phyloP scores from a whole-genome alignment of 1,284 basidiomycete genomes.

The Melanopsichium pennsylvanicum region DNA sequence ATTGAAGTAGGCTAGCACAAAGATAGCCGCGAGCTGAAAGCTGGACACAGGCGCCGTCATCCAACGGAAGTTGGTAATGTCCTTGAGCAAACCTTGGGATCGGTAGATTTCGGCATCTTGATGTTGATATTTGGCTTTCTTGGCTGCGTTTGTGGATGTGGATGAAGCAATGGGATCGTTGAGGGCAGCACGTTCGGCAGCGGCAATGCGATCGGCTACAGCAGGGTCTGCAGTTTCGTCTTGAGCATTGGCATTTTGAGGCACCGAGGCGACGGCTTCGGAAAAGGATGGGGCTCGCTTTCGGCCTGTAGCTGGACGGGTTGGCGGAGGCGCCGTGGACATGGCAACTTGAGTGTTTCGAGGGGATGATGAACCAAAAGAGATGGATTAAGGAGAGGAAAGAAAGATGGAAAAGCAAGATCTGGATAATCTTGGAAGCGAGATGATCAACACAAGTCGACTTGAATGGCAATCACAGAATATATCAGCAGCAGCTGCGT shows the following conservation, averaged over 20 bases:
- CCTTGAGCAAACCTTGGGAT: slow-evolving; percentile 41
- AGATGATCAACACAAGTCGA: neutral
- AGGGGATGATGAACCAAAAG: neutral
- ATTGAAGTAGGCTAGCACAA: slow-evolving; percentile 76
- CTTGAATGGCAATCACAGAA: too few relatives aligned
- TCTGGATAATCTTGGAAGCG: too few relatives aligned
- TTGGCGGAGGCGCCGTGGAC: slow-evolving; percentile 39
- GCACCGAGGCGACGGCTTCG: slow-evolving; percentile 38
- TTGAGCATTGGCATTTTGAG: slow-evolving; percentile 44
- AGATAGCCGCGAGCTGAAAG: slow-evolving; percentile 73
- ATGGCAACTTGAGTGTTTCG: slow-evolving; percentile 1
- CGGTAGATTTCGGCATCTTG: slow-evolving; percentile 42
- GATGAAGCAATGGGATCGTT: slow-evolving; percentile 28
- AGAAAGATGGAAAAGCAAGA: slow-evolving; percentile 1
- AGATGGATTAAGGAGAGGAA: neutral
- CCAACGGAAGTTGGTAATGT: slow-evolving; percentile 55
- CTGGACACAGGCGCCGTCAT: slow-evolving; percentile 57
- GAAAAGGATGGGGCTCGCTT: slow-evolving; percentile 41
- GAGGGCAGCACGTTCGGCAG: slow-evolving; percentile 10
- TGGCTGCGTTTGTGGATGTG: slow-evolving; percentile 2
- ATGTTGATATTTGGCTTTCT: slow-evolving; percentile 9
- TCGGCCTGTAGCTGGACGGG: slow-evolving; percentile 24
- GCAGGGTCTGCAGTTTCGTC: slow-evolving; percentile 39
- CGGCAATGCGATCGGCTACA: slow-evolving; percentile 39
- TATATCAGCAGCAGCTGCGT: too few relatives aligned